phyloP scores from a whole-genome alignment of 441 rosid species.

The Cnidoscolus chayamansa region DNA sequence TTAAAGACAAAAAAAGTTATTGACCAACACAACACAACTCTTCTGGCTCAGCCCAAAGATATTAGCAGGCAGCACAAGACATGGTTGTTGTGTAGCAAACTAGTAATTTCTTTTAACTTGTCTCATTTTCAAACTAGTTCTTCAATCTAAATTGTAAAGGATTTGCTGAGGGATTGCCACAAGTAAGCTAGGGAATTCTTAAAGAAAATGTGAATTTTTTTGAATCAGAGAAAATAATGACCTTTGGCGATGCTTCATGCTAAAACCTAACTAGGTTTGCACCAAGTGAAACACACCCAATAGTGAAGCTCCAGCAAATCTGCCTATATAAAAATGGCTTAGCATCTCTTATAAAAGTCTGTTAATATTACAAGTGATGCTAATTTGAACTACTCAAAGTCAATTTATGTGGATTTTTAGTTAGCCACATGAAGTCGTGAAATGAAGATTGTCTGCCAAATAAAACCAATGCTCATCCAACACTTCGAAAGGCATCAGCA shows the following conservation, averaged over 20 bases:
- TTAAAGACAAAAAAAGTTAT: background rate
- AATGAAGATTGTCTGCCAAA: background rate
- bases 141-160: too few relatives aligned
- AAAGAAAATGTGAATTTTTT: background rate
- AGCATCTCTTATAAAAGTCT: constrained; percentile 22
- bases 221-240: background rate
- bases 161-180: background rate
- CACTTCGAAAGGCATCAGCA: background rate
- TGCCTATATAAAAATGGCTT: background rate
- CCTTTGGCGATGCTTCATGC: background rate
- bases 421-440: background rate
- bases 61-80: background rate
- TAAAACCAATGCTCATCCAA: constrained; percentile 2
- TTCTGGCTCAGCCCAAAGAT: background rate
- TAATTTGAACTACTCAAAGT: background rate
- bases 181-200: background rate
- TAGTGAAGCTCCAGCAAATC: background rate
- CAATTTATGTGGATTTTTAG: background rate
- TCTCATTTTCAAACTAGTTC: too few relatives aligned
- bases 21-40: too few relatives aligned
- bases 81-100: too few relatives aligned
- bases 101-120: too few relatives aligned
- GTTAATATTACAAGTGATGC: background rate
- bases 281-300: background rate
- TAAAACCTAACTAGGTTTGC: background rate